Base-by-base conservation (phyloP, 2,329 filamentous ascomycete genomes). In the Cercospora sojina region DNA sequence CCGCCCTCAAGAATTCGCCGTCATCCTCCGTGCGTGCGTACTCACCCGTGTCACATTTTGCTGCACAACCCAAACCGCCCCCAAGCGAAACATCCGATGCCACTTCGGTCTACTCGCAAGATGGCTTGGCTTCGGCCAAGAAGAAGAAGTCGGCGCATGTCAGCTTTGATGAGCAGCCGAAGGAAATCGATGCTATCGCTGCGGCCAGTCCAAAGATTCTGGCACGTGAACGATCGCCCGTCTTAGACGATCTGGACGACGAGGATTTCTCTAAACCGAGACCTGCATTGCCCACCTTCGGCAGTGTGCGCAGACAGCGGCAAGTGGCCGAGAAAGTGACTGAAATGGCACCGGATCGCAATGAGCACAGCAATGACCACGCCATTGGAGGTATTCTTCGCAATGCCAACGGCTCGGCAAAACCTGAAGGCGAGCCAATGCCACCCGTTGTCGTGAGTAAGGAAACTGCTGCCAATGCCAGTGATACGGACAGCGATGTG, bases 261-360 rank as follows among this genome's bases (percentile, higher is more conserved):
- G 85, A 89, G 63, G 83, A 84, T 67, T 80, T 87, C 13, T 91
- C 92, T 89, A 87, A 87, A 70, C 91, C 91, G n/a, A 82, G 90
- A 32, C 90, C 91, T 6, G 88, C 87, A 1, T 79, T 93, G 41
- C 91, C 91, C 1, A 89, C 85, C 1, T 93, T 93, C 76, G 90
- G 90, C 18, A 93, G 91, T 73, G 83, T 93, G 35, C 72, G 64
- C 66, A 77, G 64, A 83, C 87, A 59, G 72, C 79, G 72, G 53
- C 56, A 66, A 13, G 80, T 84, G 43, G 80, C 83, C 20, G 89
- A 82, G 58, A 84, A 85, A 67, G 81, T 83, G 35, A 83, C 84
- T 10, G 80, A 82, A 70, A 82, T 73, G 13, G 72, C 78, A 20
- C 77, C 78, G 13, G 78, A 80, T 41, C 72, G 76, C 27, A 62